These are phyloP conservation scores for Chloris gayana DNA, from an alignment of 176 grass and related monocot genomes.

Conservation along the genomic window DNA sequence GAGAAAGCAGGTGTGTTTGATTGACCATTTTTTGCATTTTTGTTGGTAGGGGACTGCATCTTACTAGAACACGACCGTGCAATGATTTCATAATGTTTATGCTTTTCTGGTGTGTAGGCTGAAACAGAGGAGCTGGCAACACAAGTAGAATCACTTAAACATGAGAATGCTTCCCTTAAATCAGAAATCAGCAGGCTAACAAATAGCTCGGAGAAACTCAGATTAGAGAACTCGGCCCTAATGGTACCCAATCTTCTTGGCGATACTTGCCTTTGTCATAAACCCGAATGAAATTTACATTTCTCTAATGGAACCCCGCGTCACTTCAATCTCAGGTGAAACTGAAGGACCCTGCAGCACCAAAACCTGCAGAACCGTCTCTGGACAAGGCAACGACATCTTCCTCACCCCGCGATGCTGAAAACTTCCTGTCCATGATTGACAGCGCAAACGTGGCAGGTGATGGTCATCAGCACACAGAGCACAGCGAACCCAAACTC, in stretches of 20 bases:
- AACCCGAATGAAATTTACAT: neutral
- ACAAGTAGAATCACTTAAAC: constrained; percentile 67
- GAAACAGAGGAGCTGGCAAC: constrained; percentile 74
- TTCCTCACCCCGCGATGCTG: constrained; percentile 40
- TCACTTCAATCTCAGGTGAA: constrained; percentile 49
- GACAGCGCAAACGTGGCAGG: constrained; percentile 32
- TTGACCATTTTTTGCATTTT: neutral
- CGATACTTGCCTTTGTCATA: neutral
- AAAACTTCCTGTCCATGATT: constrained; percentile 79
- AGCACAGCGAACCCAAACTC: constrained; percentile 51
- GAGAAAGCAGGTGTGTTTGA: constrained; percentile 79
- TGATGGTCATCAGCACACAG: constrained; percentile 36
- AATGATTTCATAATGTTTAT: neutral
- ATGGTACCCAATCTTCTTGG: constrained; percentile 49
- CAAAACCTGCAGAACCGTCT: constrained; percentile 12
- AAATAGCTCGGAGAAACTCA: constrained; percentile 71
- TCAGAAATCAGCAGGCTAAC: constrained; percentile 82
- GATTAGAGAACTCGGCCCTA: constrained; percentile 73
- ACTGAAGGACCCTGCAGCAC: constrained; percentile 38
- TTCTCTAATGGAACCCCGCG: constrained; percentile 5
- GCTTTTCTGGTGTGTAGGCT: constrained; percentile 51
- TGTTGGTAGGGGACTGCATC: neutral
- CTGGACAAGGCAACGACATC: neutral
- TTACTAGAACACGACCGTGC: neutral
- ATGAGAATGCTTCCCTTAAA: constrained; percentile 75